Percentiles rank a stretch among this genome's conserved stretches.
Evolutionary conservation across 1,139 yeast genomes (phyloP).

Genomic region (Sugiyamaella castrensis): DNA sequence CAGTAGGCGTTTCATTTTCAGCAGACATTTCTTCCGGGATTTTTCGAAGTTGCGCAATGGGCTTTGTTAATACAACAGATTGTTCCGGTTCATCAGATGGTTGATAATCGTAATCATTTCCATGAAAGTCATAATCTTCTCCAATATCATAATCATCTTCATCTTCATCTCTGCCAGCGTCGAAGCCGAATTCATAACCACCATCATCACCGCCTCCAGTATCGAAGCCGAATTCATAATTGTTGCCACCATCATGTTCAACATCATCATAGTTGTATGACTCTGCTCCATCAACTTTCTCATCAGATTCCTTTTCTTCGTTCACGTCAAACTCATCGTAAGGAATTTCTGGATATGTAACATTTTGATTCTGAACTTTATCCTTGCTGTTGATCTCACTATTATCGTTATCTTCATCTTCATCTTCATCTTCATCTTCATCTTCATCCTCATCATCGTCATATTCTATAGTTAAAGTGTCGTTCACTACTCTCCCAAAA

Average conservation of each 20-base stretch:
- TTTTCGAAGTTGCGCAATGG: too few species aligned
- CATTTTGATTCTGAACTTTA: too few species aligned
- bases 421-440: not conserved
- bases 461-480: slow-evolving; percentile 8
- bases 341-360: too few species aligned
- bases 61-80: too few species aligned
- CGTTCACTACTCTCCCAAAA: not conserved
- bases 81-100: not conserved
- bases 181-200: not conserved
- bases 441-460: slow-evolving; percentile 6
- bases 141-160: slow-evolving; percentile 2
- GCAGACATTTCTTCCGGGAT: too few species aligned
- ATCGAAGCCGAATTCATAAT: not conserved
- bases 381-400: not conserved
- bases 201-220: slow-evolving; percentile 4
- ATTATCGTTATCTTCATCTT: not conserved
- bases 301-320: not conserved
- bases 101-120: slow-evolving; percentile 1
- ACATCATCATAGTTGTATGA: not conserved
- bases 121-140: slow-evolving; percentile 3
- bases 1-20: too few species aligned
- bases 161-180: not conserved
- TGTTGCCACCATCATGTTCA: slow-evolving; percentile 1
- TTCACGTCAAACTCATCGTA: not conserved
- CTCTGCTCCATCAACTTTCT: not conserved